Evolutionary conservation across 2,329 filamentous ascomycete genomes (phyloP), one percentile per base, ranked within the genome.

Genomic region (Didymella lethalis): DNA sequence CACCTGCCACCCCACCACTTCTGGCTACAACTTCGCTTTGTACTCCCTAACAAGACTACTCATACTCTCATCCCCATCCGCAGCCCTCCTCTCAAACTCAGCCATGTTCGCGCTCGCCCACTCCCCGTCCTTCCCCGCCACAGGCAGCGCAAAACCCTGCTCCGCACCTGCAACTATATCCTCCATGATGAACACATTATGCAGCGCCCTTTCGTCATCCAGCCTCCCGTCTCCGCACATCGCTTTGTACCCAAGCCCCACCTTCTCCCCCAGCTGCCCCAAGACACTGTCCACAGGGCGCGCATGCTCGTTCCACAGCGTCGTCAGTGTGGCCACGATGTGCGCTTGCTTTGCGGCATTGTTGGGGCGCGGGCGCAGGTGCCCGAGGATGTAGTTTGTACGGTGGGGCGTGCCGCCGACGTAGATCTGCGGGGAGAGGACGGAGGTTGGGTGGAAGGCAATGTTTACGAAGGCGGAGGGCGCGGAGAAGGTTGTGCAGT

Each of bases 401-500:
- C 36, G 51, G 1, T n/a, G 7, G 2, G 38, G 26, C 4, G 3
- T 18, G 20, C 29, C 50, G 34, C 44, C 62, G 52, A 46, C 62
- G 52, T 20, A 63, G 45, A 40, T 50, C 45, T 23, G 48, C 0
- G 31, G 25, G 20, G 25, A 5, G 20, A 23, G 7, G 12, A 26
- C 25, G 36, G 31, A 14, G 28, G 41, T 50, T 23, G 48, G n/a
- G 48, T 65, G 61, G 53, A 80, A 81, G 16, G 69, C 65, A 14
- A 82, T 73, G 59, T 82, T 80, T 48, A 82, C 79, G 69, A 83
- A 82, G 25, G 79, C 65, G 3, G 70, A 73, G 0, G 79, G 79
- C 0, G 79, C 76, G 43, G 70, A 73, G 75, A 82, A 82, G 51
- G 75, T 72, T 6, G 60, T 73, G 57, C 75, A 70, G 68, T 82